Evolutionary conservation across 148 eudicot genomes (phyloP).

Genomic region (Camellia lanceoleosa): DNA sequence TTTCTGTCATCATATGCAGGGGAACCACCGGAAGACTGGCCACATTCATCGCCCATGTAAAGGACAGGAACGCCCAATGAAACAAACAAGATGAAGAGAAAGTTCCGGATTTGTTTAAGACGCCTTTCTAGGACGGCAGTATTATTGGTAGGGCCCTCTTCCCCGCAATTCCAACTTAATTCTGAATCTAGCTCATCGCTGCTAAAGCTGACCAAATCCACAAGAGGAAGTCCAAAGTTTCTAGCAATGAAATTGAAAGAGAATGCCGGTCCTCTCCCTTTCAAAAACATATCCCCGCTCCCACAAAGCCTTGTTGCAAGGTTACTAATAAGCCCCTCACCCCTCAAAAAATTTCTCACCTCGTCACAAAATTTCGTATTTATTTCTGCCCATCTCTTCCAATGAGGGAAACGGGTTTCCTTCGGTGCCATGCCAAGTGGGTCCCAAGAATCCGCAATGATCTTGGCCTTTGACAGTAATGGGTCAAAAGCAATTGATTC

Average conservation of each 20-base stretch:
- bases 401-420: constrained; percentile 68
- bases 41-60: constrained; percentile 98
- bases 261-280: constrained; percentile 82
- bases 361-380: constrained; percentile 59
- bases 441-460: constrained; percentile 85
- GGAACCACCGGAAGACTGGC: constrained; percentile 80
- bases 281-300: constrained; percentile 71
- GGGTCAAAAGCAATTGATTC: constrained; percentile 95
- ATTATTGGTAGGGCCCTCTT: constrained; percentile 81
- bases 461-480: constrained; percentile 68
- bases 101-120: constrained; percentile 86
- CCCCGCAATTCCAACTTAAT: constrained; percentile 95
- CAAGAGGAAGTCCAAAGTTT: constrained; percentile 72
- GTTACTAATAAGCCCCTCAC: constrained; percentile 61
- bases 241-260: constrained; percentile 74
- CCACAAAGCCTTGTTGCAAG: constrained; percentile 97
- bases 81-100: constrained; percentile 66
- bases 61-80: constrained; percentile 89
- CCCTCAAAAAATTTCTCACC: constrained; percentile 72
- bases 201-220: constrained; percentile 92
- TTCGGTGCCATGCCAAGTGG: constrained; percentile 40
- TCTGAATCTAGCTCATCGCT: constrained; percentile 44
- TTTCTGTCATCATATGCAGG: constrained; percentile 45
- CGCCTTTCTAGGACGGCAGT: constrained; percentile 62
- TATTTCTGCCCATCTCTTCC: constrained; percentile 97